Percentiles rank a stretch among this genome's conserved stretches.
phyloP scores from a whole-genome alignment of 208 protist species.

The Leishmania lainsoni region DNA sequence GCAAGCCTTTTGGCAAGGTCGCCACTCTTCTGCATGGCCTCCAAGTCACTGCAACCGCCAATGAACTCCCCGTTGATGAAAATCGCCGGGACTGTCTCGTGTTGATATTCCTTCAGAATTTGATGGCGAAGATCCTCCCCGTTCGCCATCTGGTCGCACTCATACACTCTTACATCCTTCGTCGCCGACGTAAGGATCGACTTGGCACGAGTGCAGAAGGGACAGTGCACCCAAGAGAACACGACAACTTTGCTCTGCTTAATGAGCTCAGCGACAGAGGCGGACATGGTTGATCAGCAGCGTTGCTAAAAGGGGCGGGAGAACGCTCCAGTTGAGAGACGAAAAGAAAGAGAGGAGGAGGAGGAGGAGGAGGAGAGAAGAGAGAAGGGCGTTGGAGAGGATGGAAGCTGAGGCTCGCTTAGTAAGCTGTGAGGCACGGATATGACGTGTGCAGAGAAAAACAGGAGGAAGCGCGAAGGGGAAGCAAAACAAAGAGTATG shows the following conservation, averaged over 20 bases:
- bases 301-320: conserved; percentile 4
- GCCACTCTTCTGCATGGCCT: conserved; percentile 52
- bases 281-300: conserved; percentile 11
- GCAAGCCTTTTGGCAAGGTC: conserved; percentile 51
- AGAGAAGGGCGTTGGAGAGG: not conserved
- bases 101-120: conserved; percentile 48
- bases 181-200: conserved; percentile 48
- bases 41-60: conserved; percentile 59
- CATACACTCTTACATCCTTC: conserved; percentile 58
- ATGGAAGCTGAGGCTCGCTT: not conserved
- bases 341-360: not conserved
- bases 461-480: not conserved
- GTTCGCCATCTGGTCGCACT: conserved; percentile 55
- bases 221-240: conserved; percentile 71
- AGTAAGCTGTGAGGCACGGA: not conserved
- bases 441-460: not conserved
- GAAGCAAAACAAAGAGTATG: too few species aligned
- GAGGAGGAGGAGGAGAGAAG: not conserved
- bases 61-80: conserved; percentile 84
- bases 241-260: conserved; percentile 60
- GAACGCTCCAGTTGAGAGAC: not conserved
- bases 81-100: conserved; percentile 79
- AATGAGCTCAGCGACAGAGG: conserved; percentile 50
- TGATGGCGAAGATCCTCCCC: conserved; percentile 58
- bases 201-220: conserved; percentile 65